A percentile compares a stretch with the other conserved stretches of the same genome.
Evolutionary conservation across 805 yeast species (phyloP).

Genomic region (Candida maesae): DNA sequence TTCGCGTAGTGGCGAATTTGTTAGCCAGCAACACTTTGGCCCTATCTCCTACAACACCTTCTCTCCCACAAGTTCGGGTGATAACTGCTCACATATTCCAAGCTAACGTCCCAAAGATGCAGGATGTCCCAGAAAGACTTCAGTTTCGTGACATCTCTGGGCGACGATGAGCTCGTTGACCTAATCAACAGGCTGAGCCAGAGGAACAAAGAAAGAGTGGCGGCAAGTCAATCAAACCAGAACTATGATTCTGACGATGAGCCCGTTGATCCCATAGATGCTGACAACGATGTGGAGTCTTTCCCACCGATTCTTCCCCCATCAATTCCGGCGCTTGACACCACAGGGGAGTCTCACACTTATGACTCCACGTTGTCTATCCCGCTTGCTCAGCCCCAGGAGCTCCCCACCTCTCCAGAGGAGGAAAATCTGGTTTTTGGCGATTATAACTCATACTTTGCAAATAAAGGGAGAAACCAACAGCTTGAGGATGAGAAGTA

Average conservation of each 20-base stretch:
- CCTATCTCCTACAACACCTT: background rate
- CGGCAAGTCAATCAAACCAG: background rate
- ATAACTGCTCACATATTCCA: too few species aligned
- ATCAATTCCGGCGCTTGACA: background rate
- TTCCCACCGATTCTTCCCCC: background rate
- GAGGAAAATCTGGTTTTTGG: constrained; percentile 45
- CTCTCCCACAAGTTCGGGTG: too few species aligned
- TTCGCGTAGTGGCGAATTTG: background rate
- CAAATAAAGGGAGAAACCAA: constrained; percentile 58
- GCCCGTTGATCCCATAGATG: background rate
- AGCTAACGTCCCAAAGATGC: constrained; percentile 1
- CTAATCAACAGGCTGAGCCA: constrained; percentile 35
- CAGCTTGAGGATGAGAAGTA: constrained; percentile 51
- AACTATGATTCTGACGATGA: background rate
- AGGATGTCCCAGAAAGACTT: constrained; percentile 8
- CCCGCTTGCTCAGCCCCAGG: constrained; percentile 15
- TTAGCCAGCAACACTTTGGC: too few species aligned
- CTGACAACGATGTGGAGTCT: background rate
- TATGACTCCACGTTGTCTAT: constrained; percentile 12
- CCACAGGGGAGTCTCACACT: background rate
- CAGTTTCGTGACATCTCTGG: constrained; percentile 31
- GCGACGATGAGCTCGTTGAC: constrained; percentile 35
- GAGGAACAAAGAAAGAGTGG: constrained; percentile 4
- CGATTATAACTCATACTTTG: constrained; percentile 63
- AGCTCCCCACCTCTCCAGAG: background rate